Evolutionary conservation across 805 yeast species (phyloP).

Genomic region (Cyberlindnera suaveolens): DNA sequence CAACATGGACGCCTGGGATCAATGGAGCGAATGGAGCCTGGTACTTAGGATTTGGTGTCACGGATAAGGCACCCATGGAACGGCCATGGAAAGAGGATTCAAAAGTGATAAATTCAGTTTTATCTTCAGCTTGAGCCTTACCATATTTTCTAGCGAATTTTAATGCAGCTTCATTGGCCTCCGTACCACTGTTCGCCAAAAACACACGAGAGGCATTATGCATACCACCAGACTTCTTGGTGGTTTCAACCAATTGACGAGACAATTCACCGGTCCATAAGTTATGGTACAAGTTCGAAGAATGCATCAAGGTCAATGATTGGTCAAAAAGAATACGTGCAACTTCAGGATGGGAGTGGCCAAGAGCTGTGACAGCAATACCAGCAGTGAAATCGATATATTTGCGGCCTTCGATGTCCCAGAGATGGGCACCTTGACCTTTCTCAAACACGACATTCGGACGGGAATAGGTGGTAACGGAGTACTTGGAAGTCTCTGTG

Average conservation of each 20-base stretch:
- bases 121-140: conserved; percentile 42
- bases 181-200: conserved; percentile 69
- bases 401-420: conserved; percentile 71
- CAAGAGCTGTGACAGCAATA: conserved; percentile 93
- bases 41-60: conserved; percentile 89
- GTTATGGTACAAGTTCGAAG: conserved; percentile 82
- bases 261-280: conserved; percentile 78
- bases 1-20: conserved; percentile 81
- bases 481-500: conserved; percentile 30
- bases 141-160: conserved; percentile 82
- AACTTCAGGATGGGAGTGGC: conserved; percentile 76
- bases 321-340: conserved; percentile 70
- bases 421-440: conserved; percentile 76
- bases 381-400: conserved; percentile 93
- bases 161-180: conserved; percentile 75
- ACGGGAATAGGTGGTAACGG: conserved; percentile 75
- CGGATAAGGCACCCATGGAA: conserved; percentile 87
- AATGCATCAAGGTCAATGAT: conserved; percentile 65
- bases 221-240: conserved; percentile 75
- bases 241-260: conserved; percentile 60
- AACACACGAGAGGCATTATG: conserved; percentile 68
- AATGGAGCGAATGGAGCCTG: conserved; percentile 88
- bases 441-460: conserved; percentile 72
- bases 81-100: conserved; percentile 92
- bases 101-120: conserved; percentile 80